Conservation (phyloP, 2,329 filamentous ascomycete species). For the Xylariales sp. region DNA sequence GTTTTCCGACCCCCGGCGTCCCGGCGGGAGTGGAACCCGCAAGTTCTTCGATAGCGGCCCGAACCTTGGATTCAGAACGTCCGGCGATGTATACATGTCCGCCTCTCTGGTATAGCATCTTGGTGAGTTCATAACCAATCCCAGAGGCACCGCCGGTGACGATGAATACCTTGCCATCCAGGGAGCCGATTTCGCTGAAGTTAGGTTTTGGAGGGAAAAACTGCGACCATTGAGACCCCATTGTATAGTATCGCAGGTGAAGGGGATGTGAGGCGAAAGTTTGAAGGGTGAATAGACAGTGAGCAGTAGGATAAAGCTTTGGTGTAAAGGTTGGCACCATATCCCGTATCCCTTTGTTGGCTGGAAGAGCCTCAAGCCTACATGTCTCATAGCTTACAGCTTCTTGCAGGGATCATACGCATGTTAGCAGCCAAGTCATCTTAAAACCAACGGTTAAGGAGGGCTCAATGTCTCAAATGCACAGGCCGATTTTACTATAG, state of each 20-base stretch:
- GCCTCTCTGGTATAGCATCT: conserved; percentile 33
- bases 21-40: background rate
- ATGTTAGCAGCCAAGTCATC: too few relatives aligned
- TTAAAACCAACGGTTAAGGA: too few relatives aligned
- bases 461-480: too few relatives aligned
- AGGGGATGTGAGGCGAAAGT: too few relatives aligned
- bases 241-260: conserved; percentile 12
- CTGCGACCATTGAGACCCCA: conserved; percentile 39
- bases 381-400: too few relatives aligned
- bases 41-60: conserved; percentile 34
- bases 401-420: too few relatives aligned
- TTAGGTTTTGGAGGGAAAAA: conserved; percentile 37
- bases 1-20: background rate
- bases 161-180: conserved; percentile 40
- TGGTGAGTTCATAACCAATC: conserved; percentile 39
- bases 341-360: too few relatives aligned
- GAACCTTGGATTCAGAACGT: conserved; percentile 30
- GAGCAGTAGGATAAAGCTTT: too few relatives aligned
- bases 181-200: conserved; percentile 31
- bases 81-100: conserved; percentile 40
- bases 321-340: too few relatives aligned
- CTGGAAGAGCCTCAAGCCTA: too few relatives aligned
- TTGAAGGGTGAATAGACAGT: too few relatives aligned
- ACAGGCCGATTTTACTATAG: too few relatives aligned
- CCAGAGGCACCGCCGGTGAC: conserved; percentile 43